A percentile compares a stretch with the other conserved stretches of the same genome.
Evolutionary conservation across 257 asterid genomes (phyloP).

Genomic region (Petrea volubilis): DNA sequence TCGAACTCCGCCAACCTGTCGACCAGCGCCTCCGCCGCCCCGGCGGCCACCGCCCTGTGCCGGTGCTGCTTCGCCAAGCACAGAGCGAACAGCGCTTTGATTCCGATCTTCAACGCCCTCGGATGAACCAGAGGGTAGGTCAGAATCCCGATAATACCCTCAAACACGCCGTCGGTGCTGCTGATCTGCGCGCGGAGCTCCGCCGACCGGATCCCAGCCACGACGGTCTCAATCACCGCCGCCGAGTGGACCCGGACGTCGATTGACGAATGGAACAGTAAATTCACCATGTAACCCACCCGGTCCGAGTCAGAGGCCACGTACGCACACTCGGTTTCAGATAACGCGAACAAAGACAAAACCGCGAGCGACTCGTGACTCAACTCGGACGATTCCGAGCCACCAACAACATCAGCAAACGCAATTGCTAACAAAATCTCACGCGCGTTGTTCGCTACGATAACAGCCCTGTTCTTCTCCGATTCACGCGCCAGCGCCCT

Average conservation of each 20-base stretch:
- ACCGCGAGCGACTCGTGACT: slow-evolving; percentile 51
- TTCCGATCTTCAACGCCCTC: slow-evolving; percentile 54
- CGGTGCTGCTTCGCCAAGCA: slow-evolving; percentile 62
- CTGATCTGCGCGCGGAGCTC: slow-evolving; percentile 61
- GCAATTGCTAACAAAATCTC: slow-evolving; percentile 41
- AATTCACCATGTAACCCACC: slow-evolving; percentile 43
- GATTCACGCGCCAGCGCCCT: slow-evolving; percentile 61
- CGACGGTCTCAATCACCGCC: slow-evolving; percentile 54
- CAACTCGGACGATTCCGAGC: slow-evolving; percentile 36
- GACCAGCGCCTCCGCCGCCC: slow-evolving; percentile 55
- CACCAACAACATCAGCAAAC: slow-evolving; percentile 20
- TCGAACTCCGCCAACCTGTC: slow-evolving; percentile 54
- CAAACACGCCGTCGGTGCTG: slow-evolving; percentile 50
- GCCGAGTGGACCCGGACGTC: slow-evolving; percentile 66
- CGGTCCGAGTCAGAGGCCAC: slow-evolving; percentile 53
- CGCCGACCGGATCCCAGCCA: slow-evolving; percentile 53
- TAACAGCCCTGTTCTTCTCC: slow-evolving; percentile 58
- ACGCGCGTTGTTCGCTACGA: slow-evolving; percentile 37
- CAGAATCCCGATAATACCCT: slow-evolving; percentile 53
- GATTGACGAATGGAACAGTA: slow-evolving; percentile 52
- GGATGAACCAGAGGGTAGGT: slow-evolving; percentile 48
- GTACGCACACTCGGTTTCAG: slow-evolving; percentile 48
- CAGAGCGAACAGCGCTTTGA: slow-evolving; percentile 58
- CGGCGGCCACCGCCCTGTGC: slow-evolving; percentile 54
- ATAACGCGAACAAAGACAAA: slow-evolving; percentile 43